phyloP scores from a whole-genome alignment of 345 rosid genomes.

The Gossypium mustelinum region DNA sequence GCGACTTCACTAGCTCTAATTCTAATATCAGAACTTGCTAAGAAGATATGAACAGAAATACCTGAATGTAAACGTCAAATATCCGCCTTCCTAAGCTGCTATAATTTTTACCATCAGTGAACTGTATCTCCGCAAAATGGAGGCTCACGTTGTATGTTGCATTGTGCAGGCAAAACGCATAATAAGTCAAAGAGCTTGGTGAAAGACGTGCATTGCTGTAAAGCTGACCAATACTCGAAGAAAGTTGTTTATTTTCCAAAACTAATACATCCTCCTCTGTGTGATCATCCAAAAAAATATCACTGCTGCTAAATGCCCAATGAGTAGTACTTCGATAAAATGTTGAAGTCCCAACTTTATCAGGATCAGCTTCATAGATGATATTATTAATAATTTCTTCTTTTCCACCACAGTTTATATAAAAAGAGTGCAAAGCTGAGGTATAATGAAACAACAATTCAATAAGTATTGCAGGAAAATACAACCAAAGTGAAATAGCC shows the following conservation, averaged over 20 bases:
- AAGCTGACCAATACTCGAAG: constrained; percentile 18
- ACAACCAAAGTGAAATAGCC: neutral
- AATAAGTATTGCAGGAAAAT: neutral
- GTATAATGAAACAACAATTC: neutral
- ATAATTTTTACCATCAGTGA: constrained; percentile 32
- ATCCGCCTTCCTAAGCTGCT: constrained; percentile 43
- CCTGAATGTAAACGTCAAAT: constrained; percentile 69
- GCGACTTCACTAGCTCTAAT: neutral
- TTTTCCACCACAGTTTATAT: constrained; percentile 49
- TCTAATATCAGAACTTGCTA: neutral
- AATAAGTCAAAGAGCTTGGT: constrained; percentile 50
- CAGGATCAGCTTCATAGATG: constrained; percentile 29
- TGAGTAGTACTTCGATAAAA: constrained; percentile 24
- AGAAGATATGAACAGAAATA: constrained; percentile 8
- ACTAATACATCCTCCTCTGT: neutral
- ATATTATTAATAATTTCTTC: constrained; percentile 18
- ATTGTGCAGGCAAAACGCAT: constrained; percentile 51
- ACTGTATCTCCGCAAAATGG: constrained; percentile 19
- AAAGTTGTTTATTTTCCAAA: neutral
- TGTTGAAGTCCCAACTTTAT: constrained; percentile 36
- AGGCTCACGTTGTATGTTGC: constrained; percentile 52
- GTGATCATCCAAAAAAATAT: constrained; percentile 35
- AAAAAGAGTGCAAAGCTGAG: constrained; percentile 25
- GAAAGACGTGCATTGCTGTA: constrained; percentile 43
- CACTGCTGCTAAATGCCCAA: constrained; percentile 56